A percentile compares a stretch with the other conserved stretches of the same genome.
These are phyloP conservation scores for Pugionium cornutum DNA, from an alignment of 345 rosid species.

Conservation along the genomic window DNA sequence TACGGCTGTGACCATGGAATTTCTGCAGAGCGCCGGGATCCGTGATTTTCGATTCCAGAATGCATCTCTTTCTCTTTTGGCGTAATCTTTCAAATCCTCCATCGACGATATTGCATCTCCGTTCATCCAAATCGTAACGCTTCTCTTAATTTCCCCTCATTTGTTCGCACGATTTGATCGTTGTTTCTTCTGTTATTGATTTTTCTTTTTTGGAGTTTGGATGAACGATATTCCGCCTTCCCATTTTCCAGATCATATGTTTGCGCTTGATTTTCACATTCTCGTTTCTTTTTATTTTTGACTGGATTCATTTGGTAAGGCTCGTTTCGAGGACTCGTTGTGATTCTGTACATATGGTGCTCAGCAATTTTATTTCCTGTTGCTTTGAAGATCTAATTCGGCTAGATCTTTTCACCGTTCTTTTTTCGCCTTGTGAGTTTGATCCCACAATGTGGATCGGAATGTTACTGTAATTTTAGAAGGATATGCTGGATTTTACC, in stretches of 20 bases:
- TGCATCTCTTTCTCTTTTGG: slow-evolving; percentile 31
- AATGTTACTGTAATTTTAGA: neutral
- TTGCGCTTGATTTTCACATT: slow-evolving; percentile 7
- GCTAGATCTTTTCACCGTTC: neutral
- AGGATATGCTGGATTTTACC: neutral
- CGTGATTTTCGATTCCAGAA: slow-evolving; percentile 52
- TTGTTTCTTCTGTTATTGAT: neutral
- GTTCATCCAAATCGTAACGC: slow-evolving; percentile 35
- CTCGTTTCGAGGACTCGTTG: neutral
- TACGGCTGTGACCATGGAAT: slow-evolving; percentile 43
- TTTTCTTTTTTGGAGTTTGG: too few species aligned
- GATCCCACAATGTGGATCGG: slow-evolving; percentile 26
- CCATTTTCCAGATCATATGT: slow-evolving; percentile 12
- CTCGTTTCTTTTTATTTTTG: neutral
- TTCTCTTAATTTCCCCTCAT: slow-evolving; percentile 12
- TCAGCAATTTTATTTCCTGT: neutral
- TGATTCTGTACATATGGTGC: neutral
- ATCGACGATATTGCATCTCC: slow-evolving; percentile 26
- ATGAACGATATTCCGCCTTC: neutral
- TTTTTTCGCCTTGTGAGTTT: slow-evolving; percentile 5
- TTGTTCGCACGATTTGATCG: slow-evolving; percentile 41
- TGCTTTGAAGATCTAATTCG: slow-evolving; percentile 40
- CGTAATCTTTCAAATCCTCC: slow-evolving; percentile 28
- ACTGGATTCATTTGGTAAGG: slow-evolving; percentile 4
- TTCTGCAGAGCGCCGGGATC: slow-evolving; percentile 57